Conservation (phyloP, 2,329 filamentous ascomycete genomes). For the Xylaria arbuscula region DNA sequence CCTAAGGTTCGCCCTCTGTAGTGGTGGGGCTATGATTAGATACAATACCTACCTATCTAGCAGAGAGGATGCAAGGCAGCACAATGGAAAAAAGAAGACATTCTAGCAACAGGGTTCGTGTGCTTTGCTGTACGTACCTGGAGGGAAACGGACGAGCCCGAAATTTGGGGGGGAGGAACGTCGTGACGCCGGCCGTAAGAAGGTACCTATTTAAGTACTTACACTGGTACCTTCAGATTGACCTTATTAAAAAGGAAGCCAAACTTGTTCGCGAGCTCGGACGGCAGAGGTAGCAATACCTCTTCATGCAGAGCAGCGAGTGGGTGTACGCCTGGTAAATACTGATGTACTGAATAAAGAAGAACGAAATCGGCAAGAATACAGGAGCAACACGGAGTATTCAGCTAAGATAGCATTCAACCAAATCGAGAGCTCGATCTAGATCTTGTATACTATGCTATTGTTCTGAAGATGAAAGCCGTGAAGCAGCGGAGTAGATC, state of each 20-base stretch:
- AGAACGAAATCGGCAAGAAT: constrained; percentile 5
- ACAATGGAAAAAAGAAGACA: neutral
- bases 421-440: neutral
- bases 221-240: neutral
- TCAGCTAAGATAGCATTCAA: neutral
- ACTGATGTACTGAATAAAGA: neutral
- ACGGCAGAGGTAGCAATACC: neutral
- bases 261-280: neutral
- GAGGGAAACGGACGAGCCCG: neutral
- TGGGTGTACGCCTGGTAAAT: neutral
- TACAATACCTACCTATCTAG: neutral
- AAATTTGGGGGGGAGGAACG: neutral
- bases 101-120: neutral
- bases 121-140: constrained; percentile 8
- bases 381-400: neutral
- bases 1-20: constrained; percentile 4
- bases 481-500: constrained; percentile 17
- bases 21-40: constrained; percentile 17
- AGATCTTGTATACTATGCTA: neutral
- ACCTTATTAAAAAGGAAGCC: neutral
- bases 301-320: neutral
- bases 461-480: constrained; percentile 13
- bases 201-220: neutral
- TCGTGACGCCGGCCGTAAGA: constrained; percentile 3
- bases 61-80: constrained; percentile 20